Conservation (phyloP, 352 stramenopile species). For the Phytophthora palmivora region DNA sequence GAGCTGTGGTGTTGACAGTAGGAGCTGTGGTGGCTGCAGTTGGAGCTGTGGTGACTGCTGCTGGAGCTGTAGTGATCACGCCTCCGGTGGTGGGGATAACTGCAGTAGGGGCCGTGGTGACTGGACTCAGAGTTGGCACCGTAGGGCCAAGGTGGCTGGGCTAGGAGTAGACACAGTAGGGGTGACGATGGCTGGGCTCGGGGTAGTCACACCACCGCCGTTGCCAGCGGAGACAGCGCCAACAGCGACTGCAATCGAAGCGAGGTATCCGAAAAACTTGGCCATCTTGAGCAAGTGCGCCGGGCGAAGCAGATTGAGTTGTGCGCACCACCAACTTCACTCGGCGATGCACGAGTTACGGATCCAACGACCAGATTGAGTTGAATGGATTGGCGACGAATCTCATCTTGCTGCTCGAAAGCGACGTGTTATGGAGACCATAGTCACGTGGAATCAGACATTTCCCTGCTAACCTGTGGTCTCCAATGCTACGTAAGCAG, state of each 20-base stretch:
- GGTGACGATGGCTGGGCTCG: not conserved
- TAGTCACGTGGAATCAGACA: slow-evolving; percentile 38
- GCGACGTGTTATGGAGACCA: slow-evolving; percentile 25
- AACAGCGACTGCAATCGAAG: slow-evolving; percentile 20
- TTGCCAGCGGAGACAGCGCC: slow-evolving; percentile 23
- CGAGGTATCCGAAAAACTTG: slow-evolving; percentile 34
- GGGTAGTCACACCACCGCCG: slow-evolving; percentile 10
- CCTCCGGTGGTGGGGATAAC: no score
- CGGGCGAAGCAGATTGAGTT: slow-evolving; percentile 34
- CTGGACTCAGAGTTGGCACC: not conserved
- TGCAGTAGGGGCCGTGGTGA: no score
- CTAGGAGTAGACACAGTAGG: not conserved
- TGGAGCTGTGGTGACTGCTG: no score
- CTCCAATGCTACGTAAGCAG: slow-evolving; percentile 10
- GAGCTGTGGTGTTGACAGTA: not conserved
- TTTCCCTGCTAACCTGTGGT: slow-evolving; percentile 7
- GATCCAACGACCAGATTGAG: slow-evolving; percentile 21
- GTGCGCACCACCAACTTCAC: slow-evolving; percentile 18
- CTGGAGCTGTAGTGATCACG: no score
- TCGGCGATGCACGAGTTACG: slow-evolving; percentile 20
- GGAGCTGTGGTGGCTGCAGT: not conserved
- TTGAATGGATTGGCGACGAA: not conserved
- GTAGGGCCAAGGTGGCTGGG: not conserved
- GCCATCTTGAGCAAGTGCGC: slow-evolving; percentile 32
- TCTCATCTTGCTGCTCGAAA: slow-evolving; percentile 30